Conservation (phyloP, 2,329 filamentous ascomycete genomes). For the Emmonsiellopsis sp. region DNA sequence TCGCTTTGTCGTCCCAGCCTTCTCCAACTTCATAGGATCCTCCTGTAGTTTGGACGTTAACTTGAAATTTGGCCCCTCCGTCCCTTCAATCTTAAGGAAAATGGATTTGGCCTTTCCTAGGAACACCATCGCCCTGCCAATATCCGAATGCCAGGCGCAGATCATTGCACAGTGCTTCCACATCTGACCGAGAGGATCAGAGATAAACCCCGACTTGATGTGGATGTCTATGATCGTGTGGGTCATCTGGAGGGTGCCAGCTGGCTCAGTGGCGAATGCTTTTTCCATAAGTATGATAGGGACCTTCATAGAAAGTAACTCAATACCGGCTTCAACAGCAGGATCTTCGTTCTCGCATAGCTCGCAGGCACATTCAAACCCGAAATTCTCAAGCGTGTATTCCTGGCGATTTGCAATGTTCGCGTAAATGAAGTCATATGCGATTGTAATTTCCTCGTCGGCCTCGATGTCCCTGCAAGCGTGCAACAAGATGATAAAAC, state of each 20-base stretch:
- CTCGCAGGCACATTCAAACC: conserved; percentile 19
- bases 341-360: conserved; percentile 10
- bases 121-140: conserved; percentile 15
- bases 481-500: conserved; percentile 8
- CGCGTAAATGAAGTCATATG: conserved; percentile 12
- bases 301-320: conserved; percentile 4
- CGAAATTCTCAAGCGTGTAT: conserved; percentile 8
- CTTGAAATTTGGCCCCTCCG: conserved; percentile 3
- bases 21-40: conserved; percentile 6
- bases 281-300: conserved; percentile 2
- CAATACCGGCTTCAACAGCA: conserved; percentile 10
- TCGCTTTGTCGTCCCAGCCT: conserved; percentile 11
- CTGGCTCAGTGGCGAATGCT: conserved; percentile 10
- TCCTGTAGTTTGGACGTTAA: conserved; percentile 6
- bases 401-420: conserved; percentile 7
- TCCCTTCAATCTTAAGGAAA: conserved; percentile 10
- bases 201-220: conserved; percentile 3
- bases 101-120: conserved; percentile 10
- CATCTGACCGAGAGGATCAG: conserved; percentile 11
- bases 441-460: conserved; percentile 20
- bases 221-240: conserved; percentile 7
- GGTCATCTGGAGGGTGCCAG: conserved; percentile 8
- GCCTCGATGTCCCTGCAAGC: conserved; percentile 13
- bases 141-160: conserved; percentile 17
- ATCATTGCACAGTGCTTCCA: conserved; percentile 18